Evolutionary conservation across 495 filamentous ascomycete species (phyloP).

Genomic region (Rostrohypoxylon terebratum): DNA sequence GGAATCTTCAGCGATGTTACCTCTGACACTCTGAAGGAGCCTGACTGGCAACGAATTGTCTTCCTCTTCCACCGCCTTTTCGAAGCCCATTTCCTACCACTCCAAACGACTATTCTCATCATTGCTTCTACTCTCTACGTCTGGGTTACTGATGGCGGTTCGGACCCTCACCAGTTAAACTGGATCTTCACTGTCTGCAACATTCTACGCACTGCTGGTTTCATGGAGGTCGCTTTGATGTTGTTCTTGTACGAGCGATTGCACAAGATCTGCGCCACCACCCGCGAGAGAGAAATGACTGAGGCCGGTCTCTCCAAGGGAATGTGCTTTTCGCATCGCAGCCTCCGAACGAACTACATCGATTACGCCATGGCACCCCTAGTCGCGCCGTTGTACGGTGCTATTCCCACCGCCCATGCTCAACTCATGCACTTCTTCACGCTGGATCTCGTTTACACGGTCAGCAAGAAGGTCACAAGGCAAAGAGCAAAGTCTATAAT

Average conservation of each 20-base stretch:
- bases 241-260: slow-evolving; percentile 72
- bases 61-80: slow-evolving; percentile 70
- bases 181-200: slow-evolving; percentile 69
- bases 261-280: slow-evolving; percentile 66
- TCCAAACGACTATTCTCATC: slow-evolving; percentile 70
- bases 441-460: slow-evolving; percentile 71
- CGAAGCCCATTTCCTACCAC: slow-evolving; percentile 76
- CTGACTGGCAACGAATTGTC: slow-evolving; percentile 59
- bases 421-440: slow-evolving; percentile 76
- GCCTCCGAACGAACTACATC: slow-evolving; percentile 63
- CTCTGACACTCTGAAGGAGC: slow-evolving; percentile 57
- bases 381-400: slow-evolving; percentile 70
- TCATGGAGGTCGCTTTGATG: slow-evolving; percentile 69
- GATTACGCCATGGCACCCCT: slow-evolving; percentile 70
- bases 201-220: slow-evolving; percentile 66
- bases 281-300: slow-evolving; percentile 72
- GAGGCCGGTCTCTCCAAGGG: slow-evolving; percentile 68
- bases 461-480: slow-evolving; percentile 71
- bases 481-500: slow-evolving; percentile 60
- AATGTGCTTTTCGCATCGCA: slow-evolving; percentile 68
- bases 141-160: slow-evolving; percentile 57
- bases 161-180: slow-evolving; percentile 61
- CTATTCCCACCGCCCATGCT: slow-evolving; percentile 70
- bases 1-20: slow-evolving; percentile 63
- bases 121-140: slow-evolving; percentile 68